Conservation (phyloP, 2,329 filamentous ascomycete species). For the Alternaria metachromatica region DNA sequence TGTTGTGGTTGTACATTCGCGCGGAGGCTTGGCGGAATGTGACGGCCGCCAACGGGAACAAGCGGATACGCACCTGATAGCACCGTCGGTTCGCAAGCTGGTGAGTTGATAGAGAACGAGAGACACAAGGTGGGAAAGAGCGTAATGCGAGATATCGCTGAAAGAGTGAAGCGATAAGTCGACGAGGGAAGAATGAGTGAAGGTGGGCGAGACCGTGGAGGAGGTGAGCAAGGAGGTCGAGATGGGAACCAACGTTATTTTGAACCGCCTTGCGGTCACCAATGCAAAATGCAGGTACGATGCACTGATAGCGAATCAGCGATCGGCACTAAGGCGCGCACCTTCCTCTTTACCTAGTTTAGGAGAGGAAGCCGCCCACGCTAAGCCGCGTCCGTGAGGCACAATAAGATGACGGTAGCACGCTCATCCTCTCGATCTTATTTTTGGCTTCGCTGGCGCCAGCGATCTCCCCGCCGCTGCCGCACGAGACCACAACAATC, state of each 20-base stretch:
- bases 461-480: not conserved
- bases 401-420: conserved; percentile 16
- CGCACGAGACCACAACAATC: not conserved
- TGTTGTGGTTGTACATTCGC: conserved; percentile 17
- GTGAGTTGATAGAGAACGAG: conserved; percentile 25
- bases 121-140: conserved; percentile 44
- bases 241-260: conserved; percentile 22
- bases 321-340: not conserved
- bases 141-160: conserved; percentile 60
- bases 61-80: conserved; percentile 38
- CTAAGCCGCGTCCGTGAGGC: conserved; percentile 19
- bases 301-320: conserved; percentile 11
- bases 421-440: conserved; percentile 18
- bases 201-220: conserved; percentile 34
- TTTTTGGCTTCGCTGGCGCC: conserved; percentile 11
- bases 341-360: conserved; percentile 2
- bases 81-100: conserved; percentile 18
- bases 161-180: conserved; percentile 69
- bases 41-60: conserved; percentile 16
- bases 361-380: conserved; percentile 13
- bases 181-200: conserved; percentile 37
- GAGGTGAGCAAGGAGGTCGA: conserved; percentile 43
- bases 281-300: conserved; percentile 28
- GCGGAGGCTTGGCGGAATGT: conserved; percentile 27
- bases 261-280: conserved; percentile 25